A percentile compares a stretch with the other conserved stretches of the same genome.
Evolutionary conservation across 805 yeast genomes (phyloP).

Genomic region (Wickerhamomyces silvicola): DNA sequence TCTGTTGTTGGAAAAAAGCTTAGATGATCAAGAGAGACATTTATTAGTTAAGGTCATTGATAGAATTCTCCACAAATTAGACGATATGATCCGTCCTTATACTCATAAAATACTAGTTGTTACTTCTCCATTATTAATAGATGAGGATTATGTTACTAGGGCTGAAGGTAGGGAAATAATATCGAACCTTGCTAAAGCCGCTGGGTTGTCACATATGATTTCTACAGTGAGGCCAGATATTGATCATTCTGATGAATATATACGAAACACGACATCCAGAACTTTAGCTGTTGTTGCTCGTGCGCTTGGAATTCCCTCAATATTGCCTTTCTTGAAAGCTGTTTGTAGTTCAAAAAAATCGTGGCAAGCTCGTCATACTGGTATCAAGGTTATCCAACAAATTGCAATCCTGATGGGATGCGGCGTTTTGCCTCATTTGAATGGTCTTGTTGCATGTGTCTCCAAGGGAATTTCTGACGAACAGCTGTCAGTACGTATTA

Average conservation of each 20-base stretch:
- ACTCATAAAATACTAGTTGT: constrained; percentile 68
- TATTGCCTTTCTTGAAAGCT: constrained; percentile 78
- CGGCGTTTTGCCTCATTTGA: constrained; percentile 68
- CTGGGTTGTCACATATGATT: constrained; percentile 78
- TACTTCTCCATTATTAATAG: constrained; percentile 71
- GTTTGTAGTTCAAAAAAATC: constrained; percentile 70
- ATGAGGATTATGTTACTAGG: constrained; percentile 70
- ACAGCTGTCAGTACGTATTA: constrained; percentile 56
- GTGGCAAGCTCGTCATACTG: constrained; percentile 83
- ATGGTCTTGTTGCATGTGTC: constrained; percentile 57
- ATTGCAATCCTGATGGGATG: constrained; percentile 63
- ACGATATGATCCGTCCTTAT: constrained; percentile 60
- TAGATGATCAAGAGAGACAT: constrained; percentile 82
- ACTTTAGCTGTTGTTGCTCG: constrained; percentile 80
- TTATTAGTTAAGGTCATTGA: constrained; percentile 70
- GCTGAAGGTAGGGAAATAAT: constrained; percentile 76
- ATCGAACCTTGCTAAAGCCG: constrained; percentile 68
- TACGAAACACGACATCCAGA: constrained; percentile 68
- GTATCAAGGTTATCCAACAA: constrained; percentile 70
- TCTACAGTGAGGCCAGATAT: constrained; percentile 74
- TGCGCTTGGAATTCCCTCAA: constrained; percentile 63
- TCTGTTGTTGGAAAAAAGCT: constrained; percentile 57
- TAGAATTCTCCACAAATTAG: constrained; percentile 60
- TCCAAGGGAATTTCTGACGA: constrained; percentile 58
- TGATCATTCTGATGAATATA: constrained; percentile 75